These are phyloP conservation scores for Calonectria pseudoturangicola DNA, from an alignment of 2,329 filamentous ascomycete species.

Conservation along the genomic window DNA sequence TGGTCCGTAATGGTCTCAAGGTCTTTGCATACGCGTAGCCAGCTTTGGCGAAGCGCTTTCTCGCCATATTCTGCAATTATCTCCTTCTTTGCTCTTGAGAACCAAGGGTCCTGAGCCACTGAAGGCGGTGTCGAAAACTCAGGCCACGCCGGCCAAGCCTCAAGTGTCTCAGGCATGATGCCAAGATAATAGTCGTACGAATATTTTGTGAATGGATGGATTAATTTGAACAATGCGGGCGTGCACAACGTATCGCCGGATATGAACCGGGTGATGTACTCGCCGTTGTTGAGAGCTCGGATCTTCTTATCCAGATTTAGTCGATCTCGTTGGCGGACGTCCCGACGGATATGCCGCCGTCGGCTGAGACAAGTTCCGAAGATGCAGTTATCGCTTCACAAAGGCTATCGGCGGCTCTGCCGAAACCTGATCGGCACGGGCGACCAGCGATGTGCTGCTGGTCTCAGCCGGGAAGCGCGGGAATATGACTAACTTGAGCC, in stretches of 20 bases:
- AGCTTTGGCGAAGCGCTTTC: conserved; percentile 58
- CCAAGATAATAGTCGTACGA: background rate
- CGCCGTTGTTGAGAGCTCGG: background rate
- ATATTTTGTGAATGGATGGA: background rate
- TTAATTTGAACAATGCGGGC: background rate
- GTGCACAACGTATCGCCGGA: background rate
- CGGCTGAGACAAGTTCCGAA: background rate
- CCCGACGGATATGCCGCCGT: background rate
- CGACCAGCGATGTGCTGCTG: background rate
- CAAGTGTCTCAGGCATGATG: background rate
- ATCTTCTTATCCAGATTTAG: background rate
- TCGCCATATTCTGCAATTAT: conserved; percentile 61
- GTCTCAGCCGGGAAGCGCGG: too few relatives aligned
- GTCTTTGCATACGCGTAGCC: conserved; percentile 62
- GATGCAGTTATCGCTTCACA: background rate
- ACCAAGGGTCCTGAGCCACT: conserved; percentile 37
- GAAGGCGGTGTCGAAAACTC: conserved; percentile 45
- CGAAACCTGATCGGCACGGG: background rate
- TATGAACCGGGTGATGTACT: background rate
- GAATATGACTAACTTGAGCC: background rate
- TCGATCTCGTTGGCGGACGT: background rate
- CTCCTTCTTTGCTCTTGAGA: conserved; percentile 54
- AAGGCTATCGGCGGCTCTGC: background rate
- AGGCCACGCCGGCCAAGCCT: conserved; percentile 50
- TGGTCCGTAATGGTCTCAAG: conserved; percentile 60